phyloP scores from a whole-genome alignment of 805 yeast genomes.

The Yamadazyma paraphyllophila region DNA sequence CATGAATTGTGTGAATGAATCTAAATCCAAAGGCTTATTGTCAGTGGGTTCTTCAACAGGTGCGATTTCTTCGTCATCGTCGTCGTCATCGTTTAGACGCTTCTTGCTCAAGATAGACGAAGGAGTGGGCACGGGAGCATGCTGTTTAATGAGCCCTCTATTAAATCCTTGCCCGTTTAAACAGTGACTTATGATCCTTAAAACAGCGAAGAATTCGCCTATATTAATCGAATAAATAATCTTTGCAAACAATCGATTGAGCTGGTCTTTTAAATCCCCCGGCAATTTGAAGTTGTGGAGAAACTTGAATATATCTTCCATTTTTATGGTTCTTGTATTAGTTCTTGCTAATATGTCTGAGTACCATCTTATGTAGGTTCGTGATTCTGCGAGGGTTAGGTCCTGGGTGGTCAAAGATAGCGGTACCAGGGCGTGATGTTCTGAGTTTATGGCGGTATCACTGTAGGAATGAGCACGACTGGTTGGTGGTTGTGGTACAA shows the following conservation, averaged over 20 bases:
- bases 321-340: slow-evolving; percentile 60
- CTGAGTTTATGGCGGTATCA: slow-evolving; percentile 14
- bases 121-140: slow-evolving; percentile 76
- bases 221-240: slow-evolving; percentile 64
- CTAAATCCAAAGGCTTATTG: slow-evolving; percentile 62
- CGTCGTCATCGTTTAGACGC: slow-evolving; percentile 47
- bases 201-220: slow-evolving; percentile 86
- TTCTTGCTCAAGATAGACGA: slow-evolving; percentile 68
- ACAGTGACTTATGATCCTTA: slow-evolving; percentile 76
- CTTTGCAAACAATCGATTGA: slow-evolving; percentile 50
- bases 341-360: slow-evolving; percentile 76
- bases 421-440: slow-evolving; percentile 59
- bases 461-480: slow-evolving; percentile 5
- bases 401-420: slow-evolving; percentile 65
- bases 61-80: slow-evolving; percentile 17
- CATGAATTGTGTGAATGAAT: slow-evolving; percentile 79
- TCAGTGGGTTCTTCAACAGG: not conserved
- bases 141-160: slow-evolving; percentile 48
- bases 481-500: slow-evolving; percentile 4
- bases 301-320: slow-evolving; percentile 78
- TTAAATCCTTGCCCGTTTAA: slow-evolving; percentile 53
- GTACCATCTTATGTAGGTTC: slow-evolving; percentile 92
- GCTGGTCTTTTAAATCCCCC: slow-evolving; percentile 46
- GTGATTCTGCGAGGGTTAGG: slow-evolving; percentile 71
- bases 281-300: slow-evolving; percentile 72